Evolutionary conservation across 768 basidiomycete species (phyloP).

Genomic region (Lentinus brumalis): DNA sequence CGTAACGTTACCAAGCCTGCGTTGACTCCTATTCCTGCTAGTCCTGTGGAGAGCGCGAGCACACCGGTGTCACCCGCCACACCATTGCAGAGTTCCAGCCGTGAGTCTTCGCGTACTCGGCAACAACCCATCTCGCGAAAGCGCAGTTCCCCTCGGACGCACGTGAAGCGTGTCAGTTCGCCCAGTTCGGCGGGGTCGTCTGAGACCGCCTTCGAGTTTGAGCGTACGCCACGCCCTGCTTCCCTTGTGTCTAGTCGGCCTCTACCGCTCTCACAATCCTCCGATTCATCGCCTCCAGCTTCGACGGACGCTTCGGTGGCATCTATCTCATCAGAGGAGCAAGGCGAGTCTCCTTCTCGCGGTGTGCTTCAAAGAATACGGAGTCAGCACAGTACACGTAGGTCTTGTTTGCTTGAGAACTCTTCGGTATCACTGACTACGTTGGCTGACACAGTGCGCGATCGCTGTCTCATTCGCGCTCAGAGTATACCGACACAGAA

Average conservation of each 20-base stretch:
- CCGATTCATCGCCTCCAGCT: not conserved
- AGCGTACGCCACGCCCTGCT: not conserved
- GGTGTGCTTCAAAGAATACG: constrained; percentile 8
- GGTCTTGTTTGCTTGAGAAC: not conserved
- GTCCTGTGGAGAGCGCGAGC: not conserved
- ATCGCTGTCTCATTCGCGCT: constrained; percentile 14
- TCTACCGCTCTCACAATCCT: not conserved
- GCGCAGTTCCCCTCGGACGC: no score
- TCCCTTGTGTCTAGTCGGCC: not conserved
- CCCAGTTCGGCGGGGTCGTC: no score
- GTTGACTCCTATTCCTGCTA: not conserved
- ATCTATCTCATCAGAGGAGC: constrained; percentile 1
- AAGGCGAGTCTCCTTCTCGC: not conserved
- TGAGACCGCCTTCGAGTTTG: no score
- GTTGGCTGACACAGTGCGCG: constrained; percentile 4
- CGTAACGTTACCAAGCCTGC: not conserved
- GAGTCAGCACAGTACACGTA: constrained; percentile 6
- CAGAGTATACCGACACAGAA: constrained; percentile 10
- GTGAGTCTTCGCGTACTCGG: no score
- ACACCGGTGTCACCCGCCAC: not conserved
- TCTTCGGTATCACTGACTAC: not conserved
- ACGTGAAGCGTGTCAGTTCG: no score
- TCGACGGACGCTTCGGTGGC: constrained; percentile 2
- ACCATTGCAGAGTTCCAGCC: not conserved
- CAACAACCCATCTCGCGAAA: no score